phyloP scores from a whole-genome alignment of 495 filamentous ascomycete genomes.

The Pyrenula massariospora region DNA sequence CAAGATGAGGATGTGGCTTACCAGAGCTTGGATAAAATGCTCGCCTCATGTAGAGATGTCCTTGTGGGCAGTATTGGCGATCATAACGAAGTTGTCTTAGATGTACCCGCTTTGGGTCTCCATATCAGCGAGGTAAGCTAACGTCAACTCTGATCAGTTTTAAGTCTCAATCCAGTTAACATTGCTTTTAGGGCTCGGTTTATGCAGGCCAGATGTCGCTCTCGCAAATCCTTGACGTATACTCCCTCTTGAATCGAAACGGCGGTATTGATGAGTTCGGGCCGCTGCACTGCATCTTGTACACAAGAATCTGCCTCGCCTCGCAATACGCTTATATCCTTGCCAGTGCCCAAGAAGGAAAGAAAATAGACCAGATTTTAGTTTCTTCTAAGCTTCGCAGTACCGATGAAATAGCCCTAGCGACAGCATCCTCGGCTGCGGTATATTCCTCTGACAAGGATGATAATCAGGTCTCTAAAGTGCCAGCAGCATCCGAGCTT shows the following conservation, averaged over 20 bases:
- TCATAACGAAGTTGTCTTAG: constrained; percentile 58
- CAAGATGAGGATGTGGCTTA: constrained; percentile 51
- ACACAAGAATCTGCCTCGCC: constrained; percentile 24
- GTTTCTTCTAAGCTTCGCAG: constrained; percentile 18
- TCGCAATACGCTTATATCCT: constrained; percentile 38
- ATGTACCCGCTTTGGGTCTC: constrained; percentile 55
- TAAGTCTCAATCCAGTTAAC: too few relatives aligned
- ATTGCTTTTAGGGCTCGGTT: constrained; percentile 28
- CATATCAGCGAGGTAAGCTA: constrained; percentile 63
- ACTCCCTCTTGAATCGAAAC: constrained; percentile 44
- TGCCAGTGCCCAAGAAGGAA: constrained; percentile 41
- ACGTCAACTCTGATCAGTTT: too few relatives aligned
- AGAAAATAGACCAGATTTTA: constrained; percentile 43
- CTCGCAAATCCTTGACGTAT: constrained; percentile 43
- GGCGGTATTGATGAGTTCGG: constrained; percentile 43
- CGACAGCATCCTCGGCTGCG: constrained; percentile 4
- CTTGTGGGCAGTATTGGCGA: constrained; percentile 54
- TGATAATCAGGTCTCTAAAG: neutral
- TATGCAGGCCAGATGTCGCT: constrained; percentile 34
- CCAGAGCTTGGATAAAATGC: constrained; percentile 43
- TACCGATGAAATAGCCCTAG: constrained; percentile 4
- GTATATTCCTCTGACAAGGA: neutral
- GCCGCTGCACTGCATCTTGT: constrained; percentile 44
- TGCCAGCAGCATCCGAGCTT: neutral
- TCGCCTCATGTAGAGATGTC: constrained; percentile 52